Percentiles rank a stretch among this genome's conserved stretches.
Evolutionary conservation across 2,329 filamentous ascomycete genomes (phyloP).

Genomic region (Aspergillus versicolor): DNA sequence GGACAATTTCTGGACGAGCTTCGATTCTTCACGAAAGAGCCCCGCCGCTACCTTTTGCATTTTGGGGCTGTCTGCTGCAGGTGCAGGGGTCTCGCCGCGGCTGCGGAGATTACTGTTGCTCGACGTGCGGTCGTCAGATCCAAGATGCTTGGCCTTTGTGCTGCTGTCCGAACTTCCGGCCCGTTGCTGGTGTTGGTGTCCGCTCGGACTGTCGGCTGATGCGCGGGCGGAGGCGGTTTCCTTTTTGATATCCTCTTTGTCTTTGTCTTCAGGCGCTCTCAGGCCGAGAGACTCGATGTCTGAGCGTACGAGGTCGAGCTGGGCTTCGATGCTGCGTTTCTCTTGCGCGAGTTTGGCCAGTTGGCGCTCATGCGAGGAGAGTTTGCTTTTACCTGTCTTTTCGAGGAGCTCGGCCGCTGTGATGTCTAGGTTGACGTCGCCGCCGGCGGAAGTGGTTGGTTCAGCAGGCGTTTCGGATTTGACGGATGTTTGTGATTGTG

Average conservation of each 20-base stretch:
- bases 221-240: neutral
- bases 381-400: conserved; percentile 30
- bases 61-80: conserved; percentile 19
- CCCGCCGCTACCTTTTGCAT: conserved; percentile 31
- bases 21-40: conserved; percentile 34
- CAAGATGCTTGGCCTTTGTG: neutral
- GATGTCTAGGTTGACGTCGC: conserved; percentile 22
- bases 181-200: conserved; percentile 14
- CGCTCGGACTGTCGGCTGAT: conserved; percentile 18
- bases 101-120: conserved; percentile 16
- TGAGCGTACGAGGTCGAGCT: conserved; percentile 35
- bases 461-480: conserved; percentile 22
- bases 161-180: neutral
- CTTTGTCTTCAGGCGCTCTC: conserved; percentile 11
- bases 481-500: conserved; percentile 16
- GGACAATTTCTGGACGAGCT: conserved; percentile 38
- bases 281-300: conserved; percentile 32
- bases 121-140: conserved; percentile 9
- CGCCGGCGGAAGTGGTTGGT: conserved; percentile 18
- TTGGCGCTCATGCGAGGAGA: conserved; percentile 42
- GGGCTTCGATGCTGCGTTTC: conserved; percentile 39
- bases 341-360: conserved; percentile 43
- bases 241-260: conserved; percentile 17
- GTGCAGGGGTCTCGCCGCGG: conserved; percentile 9
- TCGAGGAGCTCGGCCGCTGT: conserved; percentile 26